phyloP scores from a whole-genome alignment of 179 eudicot species.

The Gypsophila paniculata region DNA sequence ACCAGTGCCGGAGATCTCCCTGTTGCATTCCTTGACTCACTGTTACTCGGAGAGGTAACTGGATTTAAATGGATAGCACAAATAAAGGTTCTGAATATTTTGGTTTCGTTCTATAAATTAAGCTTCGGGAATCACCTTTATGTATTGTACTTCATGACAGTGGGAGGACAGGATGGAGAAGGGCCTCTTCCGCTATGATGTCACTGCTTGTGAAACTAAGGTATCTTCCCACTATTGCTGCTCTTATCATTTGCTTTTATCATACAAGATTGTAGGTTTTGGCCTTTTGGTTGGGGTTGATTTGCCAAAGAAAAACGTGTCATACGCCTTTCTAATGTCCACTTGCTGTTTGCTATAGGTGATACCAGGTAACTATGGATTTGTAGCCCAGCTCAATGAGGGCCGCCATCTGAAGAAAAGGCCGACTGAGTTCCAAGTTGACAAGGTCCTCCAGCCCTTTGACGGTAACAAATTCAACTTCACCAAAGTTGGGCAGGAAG shows the following conservation, averaged over 20 bases:
- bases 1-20: constrained; percentile 54
- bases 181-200: constrained; percentile 95
- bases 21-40: constrained; percentile 79
- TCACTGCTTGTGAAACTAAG: constrained; percentile 96
- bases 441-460: constrained; percentile 83
- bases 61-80: not conserved
- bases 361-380: constrained; percentile 63
- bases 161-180: constrained; percentile 94
- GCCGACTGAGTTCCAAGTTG: constrained; percentile 92
- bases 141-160: constrained; percentile 37
- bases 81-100: not conserved
- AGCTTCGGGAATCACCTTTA: not conserved
- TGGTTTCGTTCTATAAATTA: not conserved
- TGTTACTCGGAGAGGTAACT: constrained; percentile 88
- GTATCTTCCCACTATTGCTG: constrained; percentile 30
- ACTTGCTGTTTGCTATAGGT: constrained; percentile 36
- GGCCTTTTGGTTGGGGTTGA: too few relatives aligned
- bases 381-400: constrained; percentile 82
- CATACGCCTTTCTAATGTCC: constrained; percentile 17
- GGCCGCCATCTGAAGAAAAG: constrained; percentile 94
- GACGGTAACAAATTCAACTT: constrained; percentile 90
- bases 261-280: not conserved
- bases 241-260: not conserved
- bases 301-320: not conserved
- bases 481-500: constrained; percentile 93